Evolutionary conservation across 2,329 filamentous ascomycete species (phyloP).

Genomic region (Hirsutella rhossiliensis): DNA sequence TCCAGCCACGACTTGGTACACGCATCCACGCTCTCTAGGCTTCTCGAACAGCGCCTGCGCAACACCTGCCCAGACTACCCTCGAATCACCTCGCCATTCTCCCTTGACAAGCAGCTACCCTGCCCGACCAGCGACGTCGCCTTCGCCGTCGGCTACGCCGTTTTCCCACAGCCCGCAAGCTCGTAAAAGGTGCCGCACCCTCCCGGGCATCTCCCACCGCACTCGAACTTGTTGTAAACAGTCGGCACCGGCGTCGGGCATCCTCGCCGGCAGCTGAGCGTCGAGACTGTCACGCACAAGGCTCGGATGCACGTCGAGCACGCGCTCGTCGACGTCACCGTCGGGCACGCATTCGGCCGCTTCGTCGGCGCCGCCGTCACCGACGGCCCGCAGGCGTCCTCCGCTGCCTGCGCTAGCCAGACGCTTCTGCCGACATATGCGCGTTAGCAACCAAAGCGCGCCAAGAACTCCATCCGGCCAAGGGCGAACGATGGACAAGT

Average conservation of each 20-base stretch:
- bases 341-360: slow-evolving; percentile 15
- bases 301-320: slow-evolving; percentile 21
- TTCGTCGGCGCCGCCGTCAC: background rate
- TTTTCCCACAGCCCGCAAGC: slow-evolving; percentile 4
- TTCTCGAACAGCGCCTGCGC: too few species aligned
- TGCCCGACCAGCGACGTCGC: background rate
- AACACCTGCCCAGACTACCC: too few species aligned
- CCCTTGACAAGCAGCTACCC: background rate
- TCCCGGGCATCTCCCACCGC: slow-evolving; percentile 9
- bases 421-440: background rate
- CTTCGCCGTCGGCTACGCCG: background rate
- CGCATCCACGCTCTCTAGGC: too few species aligned
- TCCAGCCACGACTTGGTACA: too few species aligned
- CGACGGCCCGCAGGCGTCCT: too few species aligned
- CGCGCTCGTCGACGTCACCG: slow-evolving; percentile 18
- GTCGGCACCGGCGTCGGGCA: slow-evolving; percentile 19
- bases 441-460: background rate
- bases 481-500: background rate
- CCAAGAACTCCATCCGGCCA: too few species aligned
- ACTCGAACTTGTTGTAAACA: slow-evolving; percentile 14
- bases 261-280: slow-evolving; percentile 18
- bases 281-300: slow-evolving; percentile 16
- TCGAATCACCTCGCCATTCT: too few species aligned
- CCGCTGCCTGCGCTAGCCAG: background rate
- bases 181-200: slow-evolving; percentile 19